Evolutionary conservation across 2,329 filamentous ascomycete genomes (phyloP).

Genomic region (Cercospora nicotianae): DNA sequence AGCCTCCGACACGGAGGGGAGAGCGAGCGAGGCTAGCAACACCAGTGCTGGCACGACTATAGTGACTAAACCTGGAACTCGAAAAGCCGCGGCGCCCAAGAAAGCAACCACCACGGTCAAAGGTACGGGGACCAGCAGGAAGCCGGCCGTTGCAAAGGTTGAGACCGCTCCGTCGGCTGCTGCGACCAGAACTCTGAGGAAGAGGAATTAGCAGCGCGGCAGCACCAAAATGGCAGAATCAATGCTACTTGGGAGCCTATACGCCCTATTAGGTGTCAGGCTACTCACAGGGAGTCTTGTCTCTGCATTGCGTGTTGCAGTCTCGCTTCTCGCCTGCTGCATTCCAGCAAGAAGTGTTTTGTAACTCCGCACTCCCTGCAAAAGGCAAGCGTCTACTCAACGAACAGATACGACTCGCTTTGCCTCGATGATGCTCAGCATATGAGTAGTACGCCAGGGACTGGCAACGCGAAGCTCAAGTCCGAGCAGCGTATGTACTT

Average conservation of each 20-base stretch:
- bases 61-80: constrained; percentile 46
- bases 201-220: constrained; percentile 28
- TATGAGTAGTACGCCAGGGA: neutral
- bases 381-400: neutral
- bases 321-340: neutral
- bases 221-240: neutral
- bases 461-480: neutral
- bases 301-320: neutral
- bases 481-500: neutral
- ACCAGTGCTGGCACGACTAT: constrained; percentile 63
- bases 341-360: neutral
- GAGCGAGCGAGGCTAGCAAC: constrained; percentile 59
- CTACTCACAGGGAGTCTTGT: neutral
- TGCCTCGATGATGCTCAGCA: neutral
- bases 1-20: constrained; percentile 35
- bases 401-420: neutral
- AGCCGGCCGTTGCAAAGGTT: constrained; percentile 37
- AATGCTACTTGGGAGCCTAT: neutral
- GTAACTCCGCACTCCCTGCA: neutral
- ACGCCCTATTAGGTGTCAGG: neutral
- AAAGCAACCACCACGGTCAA: constrained; percentile 28
- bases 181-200: constrained; percentile 36
- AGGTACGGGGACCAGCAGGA: constrained; percentile 46
- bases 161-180: constrained; percentile 28
- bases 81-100: constrained; percentile 22